phyloP scores from a whole-genome alignment of 192 early-diverging fungal species.

The Backusella psychrophila region DNA sequence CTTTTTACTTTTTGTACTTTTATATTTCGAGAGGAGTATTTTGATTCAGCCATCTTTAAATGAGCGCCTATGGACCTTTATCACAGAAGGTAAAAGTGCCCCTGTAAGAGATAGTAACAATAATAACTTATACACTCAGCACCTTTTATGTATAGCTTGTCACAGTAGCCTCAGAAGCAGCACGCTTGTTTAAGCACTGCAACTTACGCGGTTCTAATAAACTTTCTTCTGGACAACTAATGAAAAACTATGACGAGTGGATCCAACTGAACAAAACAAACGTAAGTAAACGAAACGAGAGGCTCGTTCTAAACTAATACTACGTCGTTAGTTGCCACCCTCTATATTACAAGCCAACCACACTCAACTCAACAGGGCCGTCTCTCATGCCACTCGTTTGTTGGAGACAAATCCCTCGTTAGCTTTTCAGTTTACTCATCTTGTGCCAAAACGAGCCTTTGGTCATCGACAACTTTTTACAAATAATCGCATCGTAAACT shows the following conservation, averaged over 20 bases:
- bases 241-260: slow-evolving; percentile 12
- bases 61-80: slow-evolving; percentile 16
- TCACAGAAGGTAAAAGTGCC: slow-evolving; percentile 15
- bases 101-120: neutral
- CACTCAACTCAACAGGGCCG: neutral
- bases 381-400: neutral
- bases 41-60: neutral
- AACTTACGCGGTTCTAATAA: slow-evolving; percentile 6
- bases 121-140: neutral
- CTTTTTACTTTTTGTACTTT: neutral
- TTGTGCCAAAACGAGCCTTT: neutral
- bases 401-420: neutral
- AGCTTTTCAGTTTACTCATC: neutral
- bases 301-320: neutral
- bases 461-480: neutral
- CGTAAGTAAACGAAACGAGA: neutral
- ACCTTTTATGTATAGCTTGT: neutral
- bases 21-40: neutral
- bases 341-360: slow-evolving; percentile 8
- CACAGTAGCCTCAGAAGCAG: slow-evolving; percentile 9
- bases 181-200: slow-evolving; percentile 5
- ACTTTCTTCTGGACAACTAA: neutral
- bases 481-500: slow-evolving; percentile 8
- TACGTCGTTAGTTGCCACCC: neutral
- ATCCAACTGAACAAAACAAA: neutral